Conservation (phyloP, 495 filamentous ascomycete genomes). For the Pyrenula massariospora region DNA sequence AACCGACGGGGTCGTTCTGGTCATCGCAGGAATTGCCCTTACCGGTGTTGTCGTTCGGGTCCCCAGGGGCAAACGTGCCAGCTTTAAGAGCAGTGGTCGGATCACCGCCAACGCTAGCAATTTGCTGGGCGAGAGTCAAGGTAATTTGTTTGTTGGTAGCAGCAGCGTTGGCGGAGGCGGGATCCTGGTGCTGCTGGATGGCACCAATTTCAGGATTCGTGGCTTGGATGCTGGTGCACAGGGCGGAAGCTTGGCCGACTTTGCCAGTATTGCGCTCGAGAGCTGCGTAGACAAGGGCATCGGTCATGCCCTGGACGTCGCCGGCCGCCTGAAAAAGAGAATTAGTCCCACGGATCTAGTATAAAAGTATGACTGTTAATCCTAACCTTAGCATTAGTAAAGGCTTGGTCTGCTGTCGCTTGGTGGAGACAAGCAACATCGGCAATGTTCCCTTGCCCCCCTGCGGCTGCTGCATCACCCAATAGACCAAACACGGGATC, state of each 20-base stretch:
- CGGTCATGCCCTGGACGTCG: conserved; percentile 41
- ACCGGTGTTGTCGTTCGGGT: conserved; percentile 43
- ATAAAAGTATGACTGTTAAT: neutral
- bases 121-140: conserved; percentile 39
- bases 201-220: conserved; percentile 58
- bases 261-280: conserved; percentile 51
- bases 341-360: neutral
- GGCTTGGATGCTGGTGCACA: conserved; percentile 43
- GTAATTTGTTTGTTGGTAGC: conserved; percentile 42
- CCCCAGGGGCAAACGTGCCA: conserved; percentile 48
- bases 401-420: conserved; percentile 55
- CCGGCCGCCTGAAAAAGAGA: conserved; percentile 27
- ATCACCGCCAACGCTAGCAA: conserved; percentile 45
- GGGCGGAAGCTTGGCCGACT: conserved; percentile 40
- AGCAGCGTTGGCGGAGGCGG: conserved; percentile 36
- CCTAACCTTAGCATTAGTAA: conserved; percentile 48
- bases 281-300: conserved; percentile 49
- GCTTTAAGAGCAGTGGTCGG: conserved; percentile 40
- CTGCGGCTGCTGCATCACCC: conserved; percentile 45
- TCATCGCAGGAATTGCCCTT: conserved; percentile 43
- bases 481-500: conserved; percentile 55
- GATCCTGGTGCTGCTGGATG: conserved; percentile 55
- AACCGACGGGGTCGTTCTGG: conserved; percentile 39
- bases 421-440: conserved; percentile 56
- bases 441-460: conserved; percentile 42